Base-by-base conservation (phyloP, 192 early-diverging fungal genomes). In the Haplosporangium gracile region DNA sequence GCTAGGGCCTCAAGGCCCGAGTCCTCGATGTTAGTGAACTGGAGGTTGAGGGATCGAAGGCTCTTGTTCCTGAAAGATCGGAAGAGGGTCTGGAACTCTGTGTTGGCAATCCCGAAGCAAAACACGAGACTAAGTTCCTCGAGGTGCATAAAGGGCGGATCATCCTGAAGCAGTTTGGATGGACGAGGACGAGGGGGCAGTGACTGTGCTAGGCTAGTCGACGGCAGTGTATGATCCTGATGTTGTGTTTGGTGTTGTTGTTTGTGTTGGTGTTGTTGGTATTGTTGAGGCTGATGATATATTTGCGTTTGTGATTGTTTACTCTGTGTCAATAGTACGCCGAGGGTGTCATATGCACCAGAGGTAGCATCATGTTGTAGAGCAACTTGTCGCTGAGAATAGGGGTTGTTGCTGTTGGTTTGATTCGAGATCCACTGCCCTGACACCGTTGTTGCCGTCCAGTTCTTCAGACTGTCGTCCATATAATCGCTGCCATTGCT, bases 11-110 rank as follows among this genome's bases (percentile, higher is more conserved):
- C 83, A 0, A 85, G 68, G 26, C 70, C 83, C 18, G 83, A 80
- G 43, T 85, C 83, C 78, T 85, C 78, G 22, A 85, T 80, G 72
- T 77, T 85, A 38, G 83, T 85, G 75, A 80, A 85, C 32, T 85
- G 83, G 10, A 85, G 83, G 42, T 85, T 74, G 26, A 85, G 63
- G 4, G 83, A 63, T 10, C 74, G 69, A 2, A 85, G 75, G 38
- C 53, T 73, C 78, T 80, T 79, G 32, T 57, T 69, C 5, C 53
- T 69, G 29, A 85, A 72, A 0, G 45, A 76, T 53, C 75, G 74
- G 43, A 85, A 85, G n/a, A 85, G 70, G 7, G 68, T 51, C n/a
- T 85, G 74, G 34, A 85, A 77, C 18, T 74, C 70, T 13, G 51
- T 43, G 60, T 85, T 79, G 39, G 83, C 36, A 65, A 85, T 85